Evolutionary conservation across 805 yeast genomes (phyloP).

Genomic region (Monosporozyma servazzii): DNA sequence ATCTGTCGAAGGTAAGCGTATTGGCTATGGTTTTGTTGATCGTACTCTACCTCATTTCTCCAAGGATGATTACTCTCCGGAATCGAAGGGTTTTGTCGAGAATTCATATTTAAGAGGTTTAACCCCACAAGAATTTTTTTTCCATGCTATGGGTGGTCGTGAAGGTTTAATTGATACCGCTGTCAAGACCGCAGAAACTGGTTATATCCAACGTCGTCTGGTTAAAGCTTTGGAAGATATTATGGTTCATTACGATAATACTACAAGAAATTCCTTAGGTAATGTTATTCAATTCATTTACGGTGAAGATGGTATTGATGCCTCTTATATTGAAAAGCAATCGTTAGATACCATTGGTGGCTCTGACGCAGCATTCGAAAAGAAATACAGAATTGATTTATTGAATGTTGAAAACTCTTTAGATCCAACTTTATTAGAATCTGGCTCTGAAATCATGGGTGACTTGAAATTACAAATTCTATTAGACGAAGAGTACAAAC

Average conservation of each 20-base stretch:
- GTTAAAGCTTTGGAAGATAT: conserved; percentile 95
- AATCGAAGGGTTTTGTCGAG: conserved; percentile 95
- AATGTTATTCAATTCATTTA: conserved; percentile 91
- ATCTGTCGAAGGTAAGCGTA: conserved; percentile 98
- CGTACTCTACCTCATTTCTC: conserved; percentile 97
- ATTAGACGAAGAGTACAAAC: conserved; percentile 78
- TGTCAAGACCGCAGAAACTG: conserved; percentile 97
- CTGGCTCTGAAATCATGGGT: conserved; percentile 85
- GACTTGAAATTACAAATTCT: conserved; percentile 73
- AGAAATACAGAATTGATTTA: conserved; percentile 77
- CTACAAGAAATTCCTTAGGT: conserved; percentile 95
- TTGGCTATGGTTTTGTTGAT: conserved; percentile 93
- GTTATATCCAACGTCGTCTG: conserved; percentile 95
- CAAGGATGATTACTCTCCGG: conserved; percentile 97
- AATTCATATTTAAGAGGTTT: conserved; percentile 94
- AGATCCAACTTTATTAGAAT: conserved; percentile 68
- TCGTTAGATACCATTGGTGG: conserved; percentile 94
- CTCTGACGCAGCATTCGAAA: conserved; percentile 72
- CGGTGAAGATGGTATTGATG: conserved; percentile 99
- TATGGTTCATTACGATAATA: conserved; percentile 97
- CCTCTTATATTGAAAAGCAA: conserved; percentile 95
- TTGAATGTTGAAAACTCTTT: conserved; percentile 58
- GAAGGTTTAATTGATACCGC: conserved; percentile 99
- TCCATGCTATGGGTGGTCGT: conserved; percentile 99
- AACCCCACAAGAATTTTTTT: conserved; percentile 97